Base-by-base conservation (phyloP, 2,329 filamentous ascomycete genomes). In the Didymella keratinophila region DNA sequence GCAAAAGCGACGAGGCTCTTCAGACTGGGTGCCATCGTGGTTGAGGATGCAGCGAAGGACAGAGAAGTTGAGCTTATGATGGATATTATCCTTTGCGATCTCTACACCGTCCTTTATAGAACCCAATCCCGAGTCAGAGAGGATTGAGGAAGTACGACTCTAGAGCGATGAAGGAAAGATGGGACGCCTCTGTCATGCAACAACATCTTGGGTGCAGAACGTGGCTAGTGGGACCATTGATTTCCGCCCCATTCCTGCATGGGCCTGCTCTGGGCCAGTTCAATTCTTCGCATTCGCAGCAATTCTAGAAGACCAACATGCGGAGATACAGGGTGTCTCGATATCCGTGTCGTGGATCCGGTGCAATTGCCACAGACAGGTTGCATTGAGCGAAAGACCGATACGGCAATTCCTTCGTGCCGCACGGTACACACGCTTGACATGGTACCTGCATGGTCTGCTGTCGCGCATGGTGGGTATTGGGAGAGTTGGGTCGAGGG, bases 21-120 rank as follows among this genome's bases (percentile, higher is more conserved):
- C 23, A 56, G 28, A 37, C 39, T 44, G n/a, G 52, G 45, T 14
- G 52, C 45, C 52, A 56, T 55, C n/a, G n/a, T 48, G 28, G 30
- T 36, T 9, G n/a, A 43, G 25, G 36, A 43, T 16, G 49, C 23
- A 32, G 34, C 16, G n/a, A n/a, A 25, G 2, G 25, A 43, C 11
- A 11, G 21, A n/a, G 16, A 34, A 37, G 27, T 21, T 28, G 44
- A 21, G 23, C 5, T 43, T 37, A 21, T 48, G 36, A 21, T 48
- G 36, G 23, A 21, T 41, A 20, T 10, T 14, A 28, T 28, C 1
- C 27, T 36, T 2, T 36, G 21, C 1, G 36, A 21, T 20, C 5
- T 43, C 27, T 28, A 28, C 3, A 42, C 18, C 3, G 28, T 27
- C 36, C 42, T 55, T 48, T 43, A 55, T 55, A 55, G 36, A 49